Percentiles rank a stretch among this genome's conserved stretches.
Evolutionary conservation across 192 early-diverging fungal genomes (phyloP).

Genomic region (Podila epigama): DNA sequence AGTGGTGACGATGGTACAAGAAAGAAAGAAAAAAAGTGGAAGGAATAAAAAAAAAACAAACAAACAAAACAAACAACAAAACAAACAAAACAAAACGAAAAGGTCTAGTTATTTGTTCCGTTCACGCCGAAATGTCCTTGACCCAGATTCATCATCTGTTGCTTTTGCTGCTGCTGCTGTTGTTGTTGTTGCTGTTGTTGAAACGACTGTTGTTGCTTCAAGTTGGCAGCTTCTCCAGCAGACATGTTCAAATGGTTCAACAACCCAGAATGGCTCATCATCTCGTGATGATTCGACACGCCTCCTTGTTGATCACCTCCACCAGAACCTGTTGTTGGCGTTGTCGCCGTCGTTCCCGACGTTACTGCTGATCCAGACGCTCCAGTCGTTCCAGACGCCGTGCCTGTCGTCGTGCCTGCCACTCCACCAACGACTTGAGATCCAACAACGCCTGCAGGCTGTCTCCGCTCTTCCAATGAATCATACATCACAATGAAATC

Average conservation of each 20-base stretch:
- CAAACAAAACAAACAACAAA: not conserved
- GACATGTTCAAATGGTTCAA: not conserved
- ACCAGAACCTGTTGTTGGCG: not conserved
- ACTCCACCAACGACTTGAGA: too few species aligned
- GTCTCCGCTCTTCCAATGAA: slow-evolving; percentile 82
- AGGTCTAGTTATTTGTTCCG: not conserved
- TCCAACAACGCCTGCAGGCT: slow-evolving; percentile 12
- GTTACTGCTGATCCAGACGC: too few species aligned
- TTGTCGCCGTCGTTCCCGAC: too few species aligned
- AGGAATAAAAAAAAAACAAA: not conserved
- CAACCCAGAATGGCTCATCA: not conserved
- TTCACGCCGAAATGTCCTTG: not conserved
- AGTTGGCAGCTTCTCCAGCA: slow-evolving; percentile 4
- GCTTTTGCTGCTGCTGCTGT: slow-evolving; percentile 11
- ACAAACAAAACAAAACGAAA: not conserved
- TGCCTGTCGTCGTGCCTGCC: too few species aligned
- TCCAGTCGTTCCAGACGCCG: not conserved
- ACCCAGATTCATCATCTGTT: slow-evolving; percentile 35
- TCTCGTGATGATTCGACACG: slow-evolving; percentile 10
- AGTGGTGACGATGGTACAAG: not conserved
- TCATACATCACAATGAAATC: slow-evolving; percentile 91
- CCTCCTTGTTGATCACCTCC: not conserved
- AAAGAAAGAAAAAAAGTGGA: not conserved
- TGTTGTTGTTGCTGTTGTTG: slow-evolving; percentile 13
- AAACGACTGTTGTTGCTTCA: slow-evolving; percentile 8